Base-by-base conservation (phyloP, 495 filamentous ascomycete species). In the Pseudomonodictys pantanalensis region DNA sequence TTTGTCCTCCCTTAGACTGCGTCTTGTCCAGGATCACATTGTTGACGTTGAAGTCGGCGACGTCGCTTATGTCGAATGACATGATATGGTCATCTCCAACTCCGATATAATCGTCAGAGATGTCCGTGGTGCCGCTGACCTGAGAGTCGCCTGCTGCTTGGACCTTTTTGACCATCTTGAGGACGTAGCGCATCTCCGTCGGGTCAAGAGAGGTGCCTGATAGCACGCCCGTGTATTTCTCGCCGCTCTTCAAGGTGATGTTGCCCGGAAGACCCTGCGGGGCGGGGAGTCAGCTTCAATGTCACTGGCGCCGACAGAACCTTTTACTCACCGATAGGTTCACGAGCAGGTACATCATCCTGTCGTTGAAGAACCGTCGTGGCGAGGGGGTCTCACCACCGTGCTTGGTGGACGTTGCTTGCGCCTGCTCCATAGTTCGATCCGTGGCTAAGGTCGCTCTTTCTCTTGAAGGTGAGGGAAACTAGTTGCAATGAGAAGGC, bases 101-200 rank as follows among this genome's bases (percentile, higher is more conserved):
- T 7, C 87, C 87, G 18, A 86, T 66, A 64, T 83, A 88, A 23
- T 81, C 79, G 52, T 73, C 74, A 6, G 71, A 42, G n/a, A 57
- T 62, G n/a, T 83, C 79, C 52, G 72, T 77, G 8, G 76, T 67
- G 32, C 85, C 85, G 60, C 88, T 88, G 29, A 77, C 66, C 29
- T 77, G 78, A 59, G 79, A 71, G 18, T 78, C 76, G 41, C 71
- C 65, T 25, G 77, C 75, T 17, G 74, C 63, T 62, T 80, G 81
- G 59, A 81, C 78, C 53, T 84, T 83, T 72, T 86, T 85, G 26
- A 89, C 88, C 90, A 91, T 92, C 77, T 89, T 95, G 56, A 96
- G 79, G 54, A 82, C 74, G 69, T 89, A 88, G 47, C 78, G 79
- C 15, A 83, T 75, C 52, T 86, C 79, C 46, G 76, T 79, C 17